Evolutionary conservation across 768 basidiomycete species (phyloP).

Genomic region (Tricholoma bakamatsutake): DNA sequence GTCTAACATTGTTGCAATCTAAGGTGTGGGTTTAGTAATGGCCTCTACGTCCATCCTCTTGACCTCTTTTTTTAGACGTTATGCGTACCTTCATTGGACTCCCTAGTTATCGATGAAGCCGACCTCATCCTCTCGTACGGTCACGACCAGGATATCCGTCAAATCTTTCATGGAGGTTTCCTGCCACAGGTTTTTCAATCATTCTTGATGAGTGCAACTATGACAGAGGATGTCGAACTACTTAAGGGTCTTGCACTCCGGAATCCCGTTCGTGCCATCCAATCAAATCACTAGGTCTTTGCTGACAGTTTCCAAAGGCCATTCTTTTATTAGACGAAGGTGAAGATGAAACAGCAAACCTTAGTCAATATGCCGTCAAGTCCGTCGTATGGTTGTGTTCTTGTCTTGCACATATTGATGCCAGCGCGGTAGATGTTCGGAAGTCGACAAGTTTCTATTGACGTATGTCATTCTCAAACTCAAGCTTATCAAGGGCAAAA

Average conservation of each 20-base stretch:
- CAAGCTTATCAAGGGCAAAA: conserved; percentile 93
- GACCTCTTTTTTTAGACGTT: conserved; percentile 42
- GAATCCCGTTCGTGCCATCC: conserved; percentile 61
- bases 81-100: conserved; percentile 60
- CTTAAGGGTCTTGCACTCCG: conserved; percentile 85
- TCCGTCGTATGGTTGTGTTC: conserved; percentile 23
- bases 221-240: conserved; percentile 92
- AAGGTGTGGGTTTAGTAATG: conserved; percentile 43
- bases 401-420: conserved; percentile 3
- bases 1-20: conserved; percentile 60
- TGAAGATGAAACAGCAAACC: conserved; percentile 71
- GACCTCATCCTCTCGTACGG: conserved; percentile 97
- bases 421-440: conserved; percentile 51
- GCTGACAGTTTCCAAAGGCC: conserved; percentile 40
- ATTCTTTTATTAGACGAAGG: conserved; percentile 85
- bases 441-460: conserved; percentile 95
- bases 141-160: conserved; percentile 83
- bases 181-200: conserved; percentile 83
- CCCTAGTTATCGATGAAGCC: conserved; percentile 95
- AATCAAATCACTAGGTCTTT: not conserved
- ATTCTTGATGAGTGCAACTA: conserved; percentile 95
- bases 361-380: conserved; percentile 85
- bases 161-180: conserved; percentile 60
- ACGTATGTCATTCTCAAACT: conserved; percentile 96
- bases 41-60: not conserved